phyloP scores from a whole-genome alignment of 345 rosid genomes.

The Populus tremula region DNA sequence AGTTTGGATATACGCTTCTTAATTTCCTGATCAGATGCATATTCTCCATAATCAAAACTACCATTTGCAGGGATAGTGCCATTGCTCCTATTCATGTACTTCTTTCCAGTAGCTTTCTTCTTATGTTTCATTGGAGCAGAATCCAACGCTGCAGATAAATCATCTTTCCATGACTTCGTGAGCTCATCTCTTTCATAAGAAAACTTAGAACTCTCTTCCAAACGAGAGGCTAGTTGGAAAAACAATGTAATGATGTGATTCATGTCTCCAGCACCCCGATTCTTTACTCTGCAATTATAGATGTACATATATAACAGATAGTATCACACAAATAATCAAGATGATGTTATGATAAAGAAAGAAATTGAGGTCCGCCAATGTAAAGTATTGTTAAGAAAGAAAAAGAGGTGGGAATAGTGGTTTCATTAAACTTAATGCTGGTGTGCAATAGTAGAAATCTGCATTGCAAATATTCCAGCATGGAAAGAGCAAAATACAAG shows the following conservation, averaged over 20 bases:
- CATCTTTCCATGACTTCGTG: conserved; percentile 83
- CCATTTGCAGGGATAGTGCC: conserved; percentile 50
- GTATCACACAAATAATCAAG: conserved; percentile 4
- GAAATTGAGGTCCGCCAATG: neutral
- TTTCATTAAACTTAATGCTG: neutral
- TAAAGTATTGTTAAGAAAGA: neutral
- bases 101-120: conserved; percentile 63
- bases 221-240: conserved; percentile 81
- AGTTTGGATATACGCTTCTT: conserved; percentile 76
- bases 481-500: neutral
- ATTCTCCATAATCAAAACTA: conserved; percentile 59
- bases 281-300: conserved; percentile 62
- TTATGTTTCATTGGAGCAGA: conserved; percentile 61
- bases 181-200: conserved; percentile 76
- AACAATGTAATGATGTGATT: conserved; percentile 66
- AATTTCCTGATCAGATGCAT: conserved; percentile 89
- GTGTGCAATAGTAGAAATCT: neutral
- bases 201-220: conserved; percentile 75
- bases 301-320: conserved; percentile 6
- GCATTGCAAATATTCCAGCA: neutral
- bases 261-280: conserved; percentile 74
- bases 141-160: conserved; percentile 42
- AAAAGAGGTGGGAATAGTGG: neutral
- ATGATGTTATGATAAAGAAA: neutral
- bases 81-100: conserved; percentile 63